Evolutionary conservation across 208 protist genomes (phyloP).

Genomic region (Acanthamoeba lenticulata): DNA sequence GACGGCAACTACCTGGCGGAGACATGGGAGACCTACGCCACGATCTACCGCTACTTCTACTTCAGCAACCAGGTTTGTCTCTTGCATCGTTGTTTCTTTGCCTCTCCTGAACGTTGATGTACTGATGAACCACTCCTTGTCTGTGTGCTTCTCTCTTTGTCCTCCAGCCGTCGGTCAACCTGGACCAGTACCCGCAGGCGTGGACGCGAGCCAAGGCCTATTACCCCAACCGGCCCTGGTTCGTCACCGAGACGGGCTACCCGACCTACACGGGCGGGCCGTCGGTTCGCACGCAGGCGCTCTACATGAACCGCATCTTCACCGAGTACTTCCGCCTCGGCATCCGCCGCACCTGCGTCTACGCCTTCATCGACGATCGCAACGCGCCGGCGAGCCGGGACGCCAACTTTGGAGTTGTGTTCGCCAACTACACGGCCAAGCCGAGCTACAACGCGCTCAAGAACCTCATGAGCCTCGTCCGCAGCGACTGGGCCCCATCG

Average conservation of each 20-base stretch:
- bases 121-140: background rate
- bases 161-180: background rate
- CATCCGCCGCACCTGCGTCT: background rate
- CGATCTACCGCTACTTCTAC: background rate
- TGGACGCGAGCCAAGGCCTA: background rate
- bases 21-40: background rate
- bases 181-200: background rate
- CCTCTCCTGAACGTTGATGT: background rate
- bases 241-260: background rate
- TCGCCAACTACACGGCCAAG: constrained; percentile 3
- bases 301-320: constrained; percentile 15
- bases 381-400: background rate
- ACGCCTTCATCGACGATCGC: background rate
- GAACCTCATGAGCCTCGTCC: background rate
- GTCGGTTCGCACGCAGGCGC: background rate
- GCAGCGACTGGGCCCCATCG: background rate
- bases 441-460: background rate
- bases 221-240: background rate
- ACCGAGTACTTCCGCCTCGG: background rate
- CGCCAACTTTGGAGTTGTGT: background rate
- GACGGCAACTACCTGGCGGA: background rate
- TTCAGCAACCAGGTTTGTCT: background rate
- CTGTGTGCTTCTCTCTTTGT: no score
- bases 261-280: background rate
- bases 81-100: background rate